Evolutionary conservation across 2,329 filamentous ascomycete genomes (phyloP).

Genomic region (Pezicula radicicola): DNA sequence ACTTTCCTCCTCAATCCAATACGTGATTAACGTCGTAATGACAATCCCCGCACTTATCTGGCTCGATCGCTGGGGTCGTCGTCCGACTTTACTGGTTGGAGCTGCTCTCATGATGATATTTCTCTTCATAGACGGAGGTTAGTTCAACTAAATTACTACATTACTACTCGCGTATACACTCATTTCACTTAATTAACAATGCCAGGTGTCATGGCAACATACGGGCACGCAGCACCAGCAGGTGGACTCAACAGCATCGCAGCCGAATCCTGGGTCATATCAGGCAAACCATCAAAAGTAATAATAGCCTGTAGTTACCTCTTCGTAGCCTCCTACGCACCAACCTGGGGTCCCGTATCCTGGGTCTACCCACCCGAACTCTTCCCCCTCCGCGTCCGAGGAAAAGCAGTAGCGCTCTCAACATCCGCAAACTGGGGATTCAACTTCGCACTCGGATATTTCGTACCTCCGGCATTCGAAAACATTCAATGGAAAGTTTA

Average conservation of each 20-base stretch:
- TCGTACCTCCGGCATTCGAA: constrained; percentile 42
- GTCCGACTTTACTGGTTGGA: constrained; percentile 62
- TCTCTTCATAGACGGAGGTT: constrained; percentile 34
- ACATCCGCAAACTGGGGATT: constrained; percentile 50
- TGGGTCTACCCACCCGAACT: constrained; percentile 50
- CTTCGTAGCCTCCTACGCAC: constrained; percentile 54
- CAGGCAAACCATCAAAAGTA: constrained; percentile 47
- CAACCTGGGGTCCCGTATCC: constrained; percentile 47
- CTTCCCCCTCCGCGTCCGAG: constrained; percentile 44
- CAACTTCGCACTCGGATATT: constrained; percentile 47
- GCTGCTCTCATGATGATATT: constrained; percentile 33
- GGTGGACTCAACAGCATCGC: constrained; percentile 34
- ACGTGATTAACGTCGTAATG: constrained; percentile 78
- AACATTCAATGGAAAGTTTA: constrained; percentile 50
- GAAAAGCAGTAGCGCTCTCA: constrained; percentile 50
- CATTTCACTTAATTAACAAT: too few relatives aligned
- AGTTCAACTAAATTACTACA: too few relatives aligned
- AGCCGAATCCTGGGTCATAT: constrained; percentile 46
- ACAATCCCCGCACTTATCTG: constrained; percentile 73
- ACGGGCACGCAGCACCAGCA: constrained; percentile 37
- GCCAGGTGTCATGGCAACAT: too few relatives aligned
- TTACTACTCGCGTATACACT: too few relatives aligned
- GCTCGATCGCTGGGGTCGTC: constrained; percentile 75
- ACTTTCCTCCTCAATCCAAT: constrained; percentile 67
- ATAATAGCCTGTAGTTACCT: constrained; percentile 66